Evolutionary conservation across 2,329 filamentous ascomycete genomes (phyloP), one percentile per base, ranked within the genome.

Genomic region (Thelonectria discophora): DNA sequence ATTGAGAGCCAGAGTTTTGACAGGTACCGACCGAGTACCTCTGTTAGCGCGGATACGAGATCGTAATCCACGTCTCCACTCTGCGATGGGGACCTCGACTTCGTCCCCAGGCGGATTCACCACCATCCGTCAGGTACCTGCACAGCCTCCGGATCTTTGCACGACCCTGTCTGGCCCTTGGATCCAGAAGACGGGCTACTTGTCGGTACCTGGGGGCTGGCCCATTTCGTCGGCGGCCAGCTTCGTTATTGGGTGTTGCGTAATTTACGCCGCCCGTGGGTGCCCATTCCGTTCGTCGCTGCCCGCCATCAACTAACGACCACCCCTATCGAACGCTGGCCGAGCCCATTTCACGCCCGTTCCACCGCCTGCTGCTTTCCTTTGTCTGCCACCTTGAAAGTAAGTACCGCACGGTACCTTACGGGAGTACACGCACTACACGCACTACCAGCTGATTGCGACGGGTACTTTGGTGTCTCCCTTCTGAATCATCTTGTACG

Each of bases 41-140:
- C 51, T 73, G 71, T 69, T 74, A 73, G 67, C 52, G 64, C 55
- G 61, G 65, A 73, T 74, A 72, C 72, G 72, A 73, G 72, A 66
- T 65, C 64, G 54, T 57, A 53, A 63, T 55, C 69, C 65, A 61
- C 64, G 58, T 32, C 52, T n/a, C 21, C 45, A 34, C 55, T 58
- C 42, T 47, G 54, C 57, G 59, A 52, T 61, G 32, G 20, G 18
- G 32, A 40, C 45, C 18, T 58, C 37, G 68, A 69, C 68, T 67
- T 69, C 51, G 20, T 27, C 40, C 42, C 54, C 45, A 51, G 57
- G 45, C 54, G 54, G 57, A 21, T 32, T 46, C 57, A 58, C n/a
- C 65, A 65, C 48, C 51, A 43, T 62, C 65, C 67, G 68, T 63
- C 63, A 69, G 45, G 70, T 72, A 72, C 7, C 58, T 71, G 63